These are phyloP conservation scores for Allantophomopsis cytisporea DNA, from an alignment of 2,329 filamentous ascomycete species.

Conservation along the genomic window DNA sequence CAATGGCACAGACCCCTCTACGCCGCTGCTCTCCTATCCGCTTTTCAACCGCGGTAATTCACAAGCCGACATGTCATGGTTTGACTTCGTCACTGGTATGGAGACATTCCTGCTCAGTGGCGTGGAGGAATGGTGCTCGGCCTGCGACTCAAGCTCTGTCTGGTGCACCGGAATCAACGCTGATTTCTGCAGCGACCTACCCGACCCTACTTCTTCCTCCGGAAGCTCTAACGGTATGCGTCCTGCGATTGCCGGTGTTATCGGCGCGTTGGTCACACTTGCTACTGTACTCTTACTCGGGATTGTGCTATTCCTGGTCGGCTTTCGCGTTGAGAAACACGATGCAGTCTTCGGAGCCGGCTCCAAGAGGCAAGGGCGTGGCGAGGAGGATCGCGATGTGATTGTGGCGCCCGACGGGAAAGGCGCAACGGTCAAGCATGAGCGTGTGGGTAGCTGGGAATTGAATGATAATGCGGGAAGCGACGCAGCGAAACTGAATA, in stretches of 20 bases:
- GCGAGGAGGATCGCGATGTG: conserved; percentile 16
- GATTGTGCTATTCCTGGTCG: conserved; percentile 7
- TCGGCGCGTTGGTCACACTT: conserved; percentile 15
- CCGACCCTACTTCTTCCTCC: neutral
- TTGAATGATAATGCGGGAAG: conserved; percentile 7
- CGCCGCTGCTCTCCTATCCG: conserved; percentile 18
- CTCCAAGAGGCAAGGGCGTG: conserved; percentile 17
- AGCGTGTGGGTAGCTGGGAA: conserved; percentile 19
- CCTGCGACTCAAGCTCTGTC: conserved; percentile 5
- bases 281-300: conserved; percentile 4
- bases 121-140: conserved; percentile 13
- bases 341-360: conserved; percentile 7
- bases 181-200: no score
- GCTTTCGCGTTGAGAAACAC: conserved; percentile 10
- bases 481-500: neutral
- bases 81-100: conserved; percentile 13
- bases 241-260: conserved; percentile 13
- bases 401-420: conserved; percentile 6
- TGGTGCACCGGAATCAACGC: no score
- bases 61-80: conserved; percentile 13
- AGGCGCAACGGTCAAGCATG: conserved; percentile 12
- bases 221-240: conserved; percentile 1
- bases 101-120: conserved; percentile 8
- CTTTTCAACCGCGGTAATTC: conserved; percentile 15
- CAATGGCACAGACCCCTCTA: conserved; percentile 25